Base-by-base conservation (phyloP, 2,329 filamentous ascomycete species). In the Phaeosphaeria sp. region DNA sequence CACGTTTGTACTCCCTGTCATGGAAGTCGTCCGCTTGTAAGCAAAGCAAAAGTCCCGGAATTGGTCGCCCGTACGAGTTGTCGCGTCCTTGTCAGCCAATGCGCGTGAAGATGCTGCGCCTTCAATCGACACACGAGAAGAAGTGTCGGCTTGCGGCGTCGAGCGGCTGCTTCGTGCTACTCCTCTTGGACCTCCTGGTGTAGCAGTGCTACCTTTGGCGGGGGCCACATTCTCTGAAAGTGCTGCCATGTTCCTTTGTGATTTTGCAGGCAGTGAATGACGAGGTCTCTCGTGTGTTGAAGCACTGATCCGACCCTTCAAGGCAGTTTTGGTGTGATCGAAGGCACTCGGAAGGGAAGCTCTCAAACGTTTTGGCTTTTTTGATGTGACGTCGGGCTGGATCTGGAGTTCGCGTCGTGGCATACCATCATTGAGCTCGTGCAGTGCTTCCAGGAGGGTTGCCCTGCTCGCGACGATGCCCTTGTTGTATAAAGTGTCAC, bases 401-500 rank as follows among this genome's bases (percentile, higher is more conserved):
- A 24, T 13, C 46, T 44, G 18, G 30, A 17, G 8, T n/a, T 53
- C 15, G 7, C 42, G 30, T 18, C 17, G 25, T n/a, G n/a, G 39
- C 25, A 56, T 20, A 9, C 57, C 43, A 2, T 49, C 51, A n/a
- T 57, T 60, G 5, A 69, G 53, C 56, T 74, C 66, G 18, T 67
- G 52, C 0, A 74, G 53, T 21, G 71, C 72, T 11, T 33, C 54
- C 15, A 63, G 7, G 15, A 75, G 50, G 0, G 60, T 66, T n/a
- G 54, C 54, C 49, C 52, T 64, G 22, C 51, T 63, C 20, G 39
- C 33, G 6, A 74, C 51, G 11, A 78, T 51, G 11, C 68, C 67
- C 42, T 72, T 66, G 1, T 43, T 66, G 59, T 69, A 73, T 1
- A 69, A 44, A 0, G 68, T 71, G 18, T 72, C 64, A 3, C 66